These are phyloP conservation scores for Penstemon newberryi DNA, from an alignment of 257 asterid species.

Conservation along the genomic window DNA sequence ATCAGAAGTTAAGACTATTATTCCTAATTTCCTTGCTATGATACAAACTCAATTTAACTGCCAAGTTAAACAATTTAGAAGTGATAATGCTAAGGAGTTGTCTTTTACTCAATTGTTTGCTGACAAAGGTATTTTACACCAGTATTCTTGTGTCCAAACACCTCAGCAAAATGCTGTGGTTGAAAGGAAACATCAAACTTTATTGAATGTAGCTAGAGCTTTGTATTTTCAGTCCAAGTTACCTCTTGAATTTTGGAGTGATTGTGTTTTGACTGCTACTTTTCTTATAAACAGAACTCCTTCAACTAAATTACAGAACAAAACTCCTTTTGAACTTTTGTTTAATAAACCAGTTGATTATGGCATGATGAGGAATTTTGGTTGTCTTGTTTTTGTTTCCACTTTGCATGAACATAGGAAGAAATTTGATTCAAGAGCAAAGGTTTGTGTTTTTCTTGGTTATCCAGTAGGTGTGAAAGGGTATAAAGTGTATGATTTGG, in stretches of 20 bases:
- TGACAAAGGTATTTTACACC: no score
- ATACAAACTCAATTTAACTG: not conserved
- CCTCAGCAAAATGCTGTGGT: not conserved
- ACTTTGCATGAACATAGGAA: not conserved
- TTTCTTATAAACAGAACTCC: constrained; percentile 19
- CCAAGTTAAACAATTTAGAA: not conserved
- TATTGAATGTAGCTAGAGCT: no score
- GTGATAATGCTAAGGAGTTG: not conserved
- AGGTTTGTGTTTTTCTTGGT: not conserved
- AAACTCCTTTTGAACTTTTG: no score
- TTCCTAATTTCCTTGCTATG: no score
- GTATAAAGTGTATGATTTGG: not conserved
- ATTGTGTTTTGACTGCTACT: not conserved
- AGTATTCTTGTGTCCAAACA: no score
- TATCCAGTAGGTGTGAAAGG: not conserved
- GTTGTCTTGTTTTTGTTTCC: no score
- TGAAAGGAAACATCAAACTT: constrained; percentile 1
- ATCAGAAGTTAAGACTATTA: no score
- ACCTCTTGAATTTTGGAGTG: no score
- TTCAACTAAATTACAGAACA: not conserved
- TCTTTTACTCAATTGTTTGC: not conserved
- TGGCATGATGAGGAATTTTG: no score
- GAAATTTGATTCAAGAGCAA: not conserved
- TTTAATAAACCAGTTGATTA: no score
- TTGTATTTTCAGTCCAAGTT: no score